A percentile compares a stretch with the other conserved stretches of the same genome.
These are phyloP conservation scores for Fusarium kyushuense DNA, from an alignment of 2,329 filamentous ascomycete species.

Conservation along the genomic window DNA sequence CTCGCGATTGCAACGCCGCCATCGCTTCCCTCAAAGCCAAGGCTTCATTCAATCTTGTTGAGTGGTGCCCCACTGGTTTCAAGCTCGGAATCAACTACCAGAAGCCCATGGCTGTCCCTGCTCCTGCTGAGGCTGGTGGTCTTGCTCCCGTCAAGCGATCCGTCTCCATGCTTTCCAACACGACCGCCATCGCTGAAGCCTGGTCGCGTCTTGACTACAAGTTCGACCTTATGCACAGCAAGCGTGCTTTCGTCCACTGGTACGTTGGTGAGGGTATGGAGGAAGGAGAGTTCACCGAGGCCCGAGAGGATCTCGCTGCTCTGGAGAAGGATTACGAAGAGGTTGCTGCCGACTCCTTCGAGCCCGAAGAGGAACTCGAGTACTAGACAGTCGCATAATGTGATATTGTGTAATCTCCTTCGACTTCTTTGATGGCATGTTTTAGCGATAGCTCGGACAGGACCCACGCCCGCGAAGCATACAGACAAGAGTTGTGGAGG, in stretches of 20 bases:
- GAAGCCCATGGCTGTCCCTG: conserved; percentile 71
- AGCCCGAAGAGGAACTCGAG: conserved; percentile 75
- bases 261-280: conserved; percentile 93
- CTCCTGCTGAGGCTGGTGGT: conserved; percentile 66
- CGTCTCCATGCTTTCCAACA: conserved; percentile 80
- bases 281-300: conserved; percentile 90
- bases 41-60: conserved; percentile 78
- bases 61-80: conserved; percentile 82
- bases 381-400: conserved; percentile 70
- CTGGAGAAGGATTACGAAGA: conserved; percentile 90
- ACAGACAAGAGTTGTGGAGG: conserved; percentile 40
- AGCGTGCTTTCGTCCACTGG: conserved; percentile 82
- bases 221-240: conserved; percentile 83
- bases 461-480: conserved; percentile 32
- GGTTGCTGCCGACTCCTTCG: conserved; percentile 78
- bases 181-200: conserved; percentile 78
- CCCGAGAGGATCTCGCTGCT: conserved; percentile 85
- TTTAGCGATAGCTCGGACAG: conserved; percentile 31
- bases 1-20: conserved; percentile 75
- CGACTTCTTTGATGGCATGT: conserved; percentile 41
- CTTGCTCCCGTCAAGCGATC: conserved; percentile 72
- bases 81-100: conserved; percentile 83
- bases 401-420: conserved; percentile 38
- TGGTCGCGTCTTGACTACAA: conserved; percentile 80
- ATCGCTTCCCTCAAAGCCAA: conserved; percentile 77